Evolutionary conservation across 2,329 filamentous ascomycete genomes (phyloP), one percentile per base, ranked within the genome.

Genomic region (Neoarthrinium moseri): DNA sequence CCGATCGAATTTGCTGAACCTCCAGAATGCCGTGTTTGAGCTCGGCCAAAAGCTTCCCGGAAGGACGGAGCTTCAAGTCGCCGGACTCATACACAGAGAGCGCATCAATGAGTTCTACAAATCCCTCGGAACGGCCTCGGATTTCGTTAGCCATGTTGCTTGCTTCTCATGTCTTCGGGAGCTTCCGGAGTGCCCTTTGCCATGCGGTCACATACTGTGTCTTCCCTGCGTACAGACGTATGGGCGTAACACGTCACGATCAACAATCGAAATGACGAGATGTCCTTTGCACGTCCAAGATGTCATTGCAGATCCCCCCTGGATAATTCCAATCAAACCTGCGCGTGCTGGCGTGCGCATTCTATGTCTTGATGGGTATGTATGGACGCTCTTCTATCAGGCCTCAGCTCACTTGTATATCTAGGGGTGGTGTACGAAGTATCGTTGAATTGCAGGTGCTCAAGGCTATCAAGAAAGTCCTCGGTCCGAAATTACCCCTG

Each of bases 111-210:
- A 61, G 39, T 51, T 63, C 3, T 63, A 61, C 38, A 57, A 59
- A n/a, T 46, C 55, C 12, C 37, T 63, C 13, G 56, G 55, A 2
- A 51, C 50, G 2, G 55, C 57, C 22, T 52, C 53, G 11, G 51
- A 54, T 22, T 62, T 53, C 26, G 42, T 63, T 12, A 63, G 60
- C 36, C 60, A 62, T 34, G 57, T 58, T 3, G 56, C 58, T 7
- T 63, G 60, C 37, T 53, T 63, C 8, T 63, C 58, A 15, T 63
- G 60, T 33, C 43, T 63, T 36, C 56, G 60, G 29, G 60, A 62
- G 36, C 51, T 62, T 1, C 60, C 60, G 1, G 60, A 63, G 33
- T 63, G 57, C 20, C 55, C 58, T 7, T 27, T 63, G 10, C 60
- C 60, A 2, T 63, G 59, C 34, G 60, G 60, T 2, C 60, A 63